A percentile compares a stretch with the other conserved stretches of the same genome.
Conservation (phyloP, 768 basidiomycete species). For the Suillus luteus region DNA sequence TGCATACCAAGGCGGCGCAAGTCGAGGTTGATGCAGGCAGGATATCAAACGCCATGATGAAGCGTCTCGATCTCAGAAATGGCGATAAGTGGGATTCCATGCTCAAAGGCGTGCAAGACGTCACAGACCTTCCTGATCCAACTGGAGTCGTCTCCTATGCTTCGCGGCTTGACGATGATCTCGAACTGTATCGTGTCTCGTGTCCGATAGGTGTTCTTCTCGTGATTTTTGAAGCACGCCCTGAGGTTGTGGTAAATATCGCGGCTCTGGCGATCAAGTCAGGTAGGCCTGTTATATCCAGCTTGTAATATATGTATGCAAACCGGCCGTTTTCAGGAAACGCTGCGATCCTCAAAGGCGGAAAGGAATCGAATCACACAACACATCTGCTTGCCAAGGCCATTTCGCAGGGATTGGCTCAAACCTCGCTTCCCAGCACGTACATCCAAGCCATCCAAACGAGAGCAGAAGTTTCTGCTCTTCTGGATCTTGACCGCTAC, state of each 20-base stretch:
- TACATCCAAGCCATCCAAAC: conserved; percentile 94
- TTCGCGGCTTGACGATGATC: conserved; percentile 79
- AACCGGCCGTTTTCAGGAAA: conserved; percentile 60
- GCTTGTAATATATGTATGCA: conserved; percentile 5
- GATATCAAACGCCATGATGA: conserved; percentile 83
- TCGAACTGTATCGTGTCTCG: conserved; percentile 91
- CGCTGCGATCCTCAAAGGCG: conserved; percentile 95
- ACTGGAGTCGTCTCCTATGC: conserved; percentile 88
- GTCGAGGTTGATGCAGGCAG: conserved; percentile 78
- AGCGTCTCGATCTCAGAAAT: conserved; percentile 76
- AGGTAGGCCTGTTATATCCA: conserved; percentile 49
- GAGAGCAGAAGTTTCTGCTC: conserved; percentile 83
- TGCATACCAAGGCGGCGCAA: conserved; percentile 61
- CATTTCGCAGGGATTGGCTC: conserved; percentile 75
- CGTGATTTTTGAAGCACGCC: conserved; percentile 96
- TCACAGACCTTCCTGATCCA: conserved; percentile 83
- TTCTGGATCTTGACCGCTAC: conserved; percentile 85
- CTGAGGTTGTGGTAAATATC: conserved; percentile 98
- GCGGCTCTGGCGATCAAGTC: conserved; percentile 96
- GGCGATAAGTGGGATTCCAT: conserved; percentile 94
- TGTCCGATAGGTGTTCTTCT: conserved; percentile 96
- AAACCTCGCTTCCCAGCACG: conserved; percentile 69
- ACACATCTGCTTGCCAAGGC: conserved; percentile 73
- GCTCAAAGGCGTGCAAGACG: conserved; percentile 87
- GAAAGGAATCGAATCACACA: conserved; percentile 90